Percentiles rank a stretch among this genome's conserved stretches.
These are phyloP conservation scores for Pseudozyma sp. DNA, from an alignment of 1,284 basidiomycete genomes.

Conservation along the genomic window DNA sequence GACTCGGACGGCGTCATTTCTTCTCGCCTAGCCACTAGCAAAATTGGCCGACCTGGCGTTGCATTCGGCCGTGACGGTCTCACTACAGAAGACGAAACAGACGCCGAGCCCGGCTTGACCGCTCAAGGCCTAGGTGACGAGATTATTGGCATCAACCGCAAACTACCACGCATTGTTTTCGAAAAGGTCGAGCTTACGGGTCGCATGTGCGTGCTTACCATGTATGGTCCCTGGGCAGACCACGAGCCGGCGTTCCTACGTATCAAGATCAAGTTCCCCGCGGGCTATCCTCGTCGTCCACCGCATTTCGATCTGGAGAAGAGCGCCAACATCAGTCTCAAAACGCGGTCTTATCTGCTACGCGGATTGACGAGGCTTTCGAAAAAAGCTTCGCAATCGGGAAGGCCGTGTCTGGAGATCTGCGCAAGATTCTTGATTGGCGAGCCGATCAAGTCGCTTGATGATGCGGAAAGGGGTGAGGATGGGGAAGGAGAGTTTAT, in stretches of 20 bases:
- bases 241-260: constrained; percentile 60
- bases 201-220: constrained; percentile 54
- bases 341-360: constrained; percentile 61
- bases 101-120: constrained; percentile 30
- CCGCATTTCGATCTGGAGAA: constrained; percentile 64
- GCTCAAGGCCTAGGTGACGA: constrained; percentile 53
- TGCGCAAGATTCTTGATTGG: constrained; percentile 58
- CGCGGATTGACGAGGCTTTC: constrained; percentile 41
- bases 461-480: constrained; percentile 17
- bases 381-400: constrained; percentile 24
- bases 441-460: constrained; percentile 52
- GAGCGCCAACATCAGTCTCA: constrained; percentile 59
- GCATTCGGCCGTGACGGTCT: constrained; percentile 23
- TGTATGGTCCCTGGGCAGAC: constrained; percentile 66
- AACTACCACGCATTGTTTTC: constrained; percentile 51
- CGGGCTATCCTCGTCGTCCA: constrained; percentile 51
- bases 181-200: constrained; percentile 62
- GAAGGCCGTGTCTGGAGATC: constrained; percentile 49
- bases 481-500: constrained; percentile 15
- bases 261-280: constrained; percentile 59
- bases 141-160: constrained; percentile 57
- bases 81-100: constrained; percentile 37
- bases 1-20: constrained; percentile 11
- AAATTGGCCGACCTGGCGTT: constrained; percentile 8
- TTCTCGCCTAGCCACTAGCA: constrained; percentile 19